Conservation (phyloP, 768 basidiomycete species). For the Mycena maculata region DNA sequence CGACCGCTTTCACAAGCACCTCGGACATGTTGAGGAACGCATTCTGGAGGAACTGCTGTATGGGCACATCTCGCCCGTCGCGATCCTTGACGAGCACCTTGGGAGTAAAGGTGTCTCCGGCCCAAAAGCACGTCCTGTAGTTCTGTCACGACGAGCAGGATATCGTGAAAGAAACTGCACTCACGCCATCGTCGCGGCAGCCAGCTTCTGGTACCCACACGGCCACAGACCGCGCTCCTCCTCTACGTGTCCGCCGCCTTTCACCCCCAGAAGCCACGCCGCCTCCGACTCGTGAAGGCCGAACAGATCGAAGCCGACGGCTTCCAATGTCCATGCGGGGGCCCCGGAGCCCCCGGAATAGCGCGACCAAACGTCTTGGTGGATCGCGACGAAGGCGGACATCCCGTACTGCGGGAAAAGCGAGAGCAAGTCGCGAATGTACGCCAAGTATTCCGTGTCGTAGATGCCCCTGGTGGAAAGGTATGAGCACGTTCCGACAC, state of each 20-base stretch:
- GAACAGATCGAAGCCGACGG: slow-evolving; percentile 86
- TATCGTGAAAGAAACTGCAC: slow-evolving; percentile 40
- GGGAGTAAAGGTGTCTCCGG: slow-evolving; percentile 86
- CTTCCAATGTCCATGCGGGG: slow-evolving; percentile 93
- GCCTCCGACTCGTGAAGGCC: slow-evolving; percentile 85
- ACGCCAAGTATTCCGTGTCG: slow-evolving; percentile 84
- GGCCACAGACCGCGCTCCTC: slow-evolving; percentile 91
- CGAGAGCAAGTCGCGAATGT: slow-evolving; percentile 76
- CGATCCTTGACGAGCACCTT: slow-evolving; percentile 67
- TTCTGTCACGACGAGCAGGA: slow-evolving; percentile 15
- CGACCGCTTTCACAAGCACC: slow-evolving; percentile 72
- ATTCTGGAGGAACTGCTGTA: slow-evolving; percentile 87
- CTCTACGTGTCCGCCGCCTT: slow-evolving; percentile 79
- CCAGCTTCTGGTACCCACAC: slow-evolving; percentile 92
- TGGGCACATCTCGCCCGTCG: slow-evolving; percentile 63
- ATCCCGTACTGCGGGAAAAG: slow-evolving; percentile 80
- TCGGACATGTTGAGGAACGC: slow-evolving; percentile 85
- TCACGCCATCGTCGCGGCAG: slow-evolving; percentile 93
- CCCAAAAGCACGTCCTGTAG: slow-evolving; percentile 93
- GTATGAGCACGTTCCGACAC: neutral
- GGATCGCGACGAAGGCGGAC: slow-evolving; percentile 80
- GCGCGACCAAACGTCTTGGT: slow-evolving; percentile 97
- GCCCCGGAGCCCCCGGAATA: slow-evolving; percentile 96
- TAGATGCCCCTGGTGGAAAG: slow-evolving; percentile 73
- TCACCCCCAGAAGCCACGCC: slow-evolving; percentile 87